Base-by-base conservation (phyloP, 2,329 filamentous ascomycete species). In the Zelopaecilomyces penicillatus region DNA sequence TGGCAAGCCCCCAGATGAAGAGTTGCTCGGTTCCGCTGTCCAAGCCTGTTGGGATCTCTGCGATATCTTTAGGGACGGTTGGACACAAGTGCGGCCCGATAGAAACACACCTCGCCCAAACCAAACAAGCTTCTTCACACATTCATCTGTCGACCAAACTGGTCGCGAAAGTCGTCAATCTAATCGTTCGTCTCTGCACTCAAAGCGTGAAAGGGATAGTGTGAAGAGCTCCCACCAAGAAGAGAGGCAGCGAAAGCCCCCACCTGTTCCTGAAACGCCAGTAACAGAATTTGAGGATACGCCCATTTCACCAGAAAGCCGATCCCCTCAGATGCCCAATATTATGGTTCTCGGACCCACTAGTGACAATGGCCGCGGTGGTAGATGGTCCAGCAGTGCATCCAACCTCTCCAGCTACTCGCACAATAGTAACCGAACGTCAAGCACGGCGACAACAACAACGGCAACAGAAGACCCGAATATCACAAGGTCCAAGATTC, bases 201-300 rank as follows among this genome's bases (percentile, higher is more conserved):
- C 75, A 11, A 79, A 75, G 54, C 68, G 68, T 9, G 72, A 76
- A 34, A 19, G 19, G 19, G 19, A 19, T 19, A 78, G 73, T 52
- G 63, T 74, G 36, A 74, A 75, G 55, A 71, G 70, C 41, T 51
- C 45, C 10, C 61, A 61, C 4, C 56, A 59, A 34, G 68, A 78
- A 47, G 69, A 81, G 54, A 69, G 68, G 60, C 61, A 70, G 54
- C 68, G 69, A 44, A 74, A 71, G 43, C 62, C 65, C 12, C 66
- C 63, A 3, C 66, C 68, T 2, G 75, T 82, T 4, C 90, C 90
- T 1, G 91, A 97, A 66, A 97, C 90, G 0, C 90, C 90, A 0
- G 91, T 91, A 1, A 97, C 90, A 4, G 89, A 96, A 54, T 96
- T 96, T 55, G 91, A 96, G 62, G 90, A 97, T 59, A 88, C 85